These are phyloP conservation scores for Stagonosporopsis chrysanthemi DNA, from an alignment of 2,329 filamentous ascomycete species.

Conservation along the genomic window DNA sequence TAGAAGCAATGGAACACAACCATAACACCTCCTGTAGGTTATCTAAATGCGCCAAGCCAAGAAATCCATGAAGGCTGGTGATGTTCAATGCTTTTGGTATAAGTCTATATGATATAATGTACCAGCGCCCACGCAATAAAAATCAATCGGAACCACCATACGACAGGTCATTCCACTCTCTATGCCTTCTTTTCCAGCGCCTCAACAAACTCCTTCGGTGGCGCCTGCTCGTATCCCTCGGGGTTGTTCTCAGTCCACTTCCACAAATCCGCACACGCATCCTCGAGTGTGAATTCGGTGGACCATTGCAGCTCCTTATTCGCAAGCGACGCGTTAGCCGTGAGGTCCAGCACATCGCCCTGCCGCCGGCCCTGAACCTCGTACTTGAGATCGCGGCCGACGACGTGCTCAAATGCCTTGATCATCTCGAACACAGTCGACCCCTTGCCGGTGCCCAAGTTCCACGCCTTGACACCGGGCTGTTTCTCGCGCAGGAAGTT, in stretches of 20 bases:
- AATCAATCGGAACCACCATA: not conserved
- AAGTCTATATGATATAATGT: slow-evolving; percentile 12
- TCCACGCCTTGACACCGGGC: slow-evolving; percentile 94
- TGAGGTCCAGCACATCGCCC: slow-evolving; percentile 93
- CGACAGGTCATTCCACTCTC: not conserved
- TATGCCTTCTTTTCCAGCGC: slow-evolving; percentile 48
- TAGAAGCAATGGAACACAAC: not conserved
- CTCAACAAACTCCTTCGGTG: slow-evolving; percentile 82
- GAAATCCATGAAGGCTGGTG: not conserved
- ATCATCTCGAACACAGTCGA: slow-evolving; percentile 98
- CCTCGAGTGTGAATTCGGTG: slow-evolving; percentile 86
- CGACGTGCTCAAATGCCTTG: slow-evolving; percentile 87
- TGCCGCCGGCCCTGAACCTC: slow-evolving; percentile 81
- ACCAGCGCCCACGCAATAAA: slow-evolving; percentile 13
- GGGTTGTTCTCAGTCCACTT: slow-evolving; percentile 97
- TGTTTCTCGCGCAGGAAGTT: slow-evolving; percentile 85
- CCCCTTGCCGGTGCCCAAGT: slow-evolving; percentile 91
- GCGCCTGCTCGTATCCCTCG: slow-evolving; percentile 88
- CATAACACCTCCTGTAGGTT: not conserved
- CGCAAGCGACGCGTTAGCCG: slow-evolving; percentile 85
- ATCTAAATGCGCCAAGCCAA: not conserved
- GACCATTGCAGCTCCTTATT: slow-evolving; percentile 93
- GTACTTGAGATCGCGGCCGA: slow-evolving; percentile 86
- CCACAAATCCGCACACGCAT: slow-evolving; percentile 95
- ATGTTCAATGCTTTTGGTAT: slow-evolving; percentile 6